These are phyloP conservation scores for Fusarium phyllophilum DNA, from an alignment of 2,329 filamentous ascomycete genomes.

Conservation along the genomic window DNA sequence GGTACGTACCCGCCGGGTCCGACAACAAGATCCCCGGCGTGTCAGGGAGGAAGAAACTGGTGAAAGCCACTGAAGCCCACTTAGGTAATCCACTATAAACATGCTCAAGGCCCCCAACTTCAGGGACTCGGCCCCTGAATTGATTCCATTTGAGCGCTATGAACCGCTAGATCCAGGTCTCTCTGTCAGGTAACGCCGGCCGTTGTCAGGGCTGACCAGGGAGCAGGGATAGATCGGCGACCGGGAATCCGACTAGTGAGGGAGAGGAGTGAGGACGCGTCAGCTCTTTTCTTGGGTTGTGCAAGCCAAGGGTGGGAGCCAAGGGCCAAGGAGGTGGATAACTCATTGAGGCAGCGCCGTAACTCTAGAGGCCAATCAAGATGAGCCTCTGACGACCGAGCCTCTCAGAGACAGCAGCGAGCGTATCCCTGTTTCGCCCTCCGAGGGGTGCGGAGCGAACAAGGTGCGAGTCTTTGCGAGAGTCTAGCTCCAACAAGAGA, in stretches of 20 bases:
- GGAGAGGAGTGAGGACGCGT: slow-evolving; percentile 44
- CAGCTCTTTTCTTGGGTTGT: slow-evolving; percentile 43
- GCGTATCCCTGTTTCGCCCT: slow-evolving; percentile 15
- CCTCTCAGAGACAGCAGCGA: slow-evolving; percentile 17
- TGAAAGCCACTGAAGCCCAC: slow-evolving; percentile 33
- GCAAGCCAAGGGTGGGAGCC: slow-evolving; percentile 38
- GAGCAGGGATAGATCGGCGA: slow-evolving; percentile 30
- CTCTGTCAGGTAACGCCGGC: slow-evolving; percentile 26
- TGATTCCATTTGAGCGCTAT: slow-evolving; percentile 13
- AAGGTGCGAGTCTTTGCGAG: not conserved
- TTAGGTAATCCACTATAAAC: slow-evolving; percentile 35
- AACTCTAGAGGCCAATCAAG: slow-evolving; percentile 17
- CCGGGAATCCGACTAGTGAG: slow-evolving; percentile 38
- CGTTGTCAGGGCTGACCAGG: slow-evolving; percentile 39
- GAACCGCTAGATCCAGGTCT: slow-evolving; percentile 5
- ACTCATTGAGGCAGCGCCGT: slow-evolving; percentile 31
- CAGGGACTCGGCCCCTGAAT: slow-evolving; percentile 14
- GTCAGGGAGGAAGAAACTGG: slow-evolving; percentile 17
- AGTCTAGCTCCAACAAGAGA: slow-evolving; percentile 4
- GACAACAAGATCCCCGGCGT: slow-evolving; percentile 26
- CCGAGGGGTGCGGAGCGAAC: slow-evolving; percentile 19
- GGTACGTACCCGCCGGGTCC: slow-evolving; percentile 33
- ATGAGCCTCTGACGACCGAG: slow-evolving; percentile 12
- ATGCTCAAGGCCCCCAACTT: slow-evolving; percentile 32
- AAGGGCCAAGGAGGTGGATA: slow-evolving; percentile 35